These are phyloP conservation scores for Colletotrichum lentis DNA, from an alignment of 2,329 filamentous ascomycete genomes.

Conservation along the genomic window DNA sequence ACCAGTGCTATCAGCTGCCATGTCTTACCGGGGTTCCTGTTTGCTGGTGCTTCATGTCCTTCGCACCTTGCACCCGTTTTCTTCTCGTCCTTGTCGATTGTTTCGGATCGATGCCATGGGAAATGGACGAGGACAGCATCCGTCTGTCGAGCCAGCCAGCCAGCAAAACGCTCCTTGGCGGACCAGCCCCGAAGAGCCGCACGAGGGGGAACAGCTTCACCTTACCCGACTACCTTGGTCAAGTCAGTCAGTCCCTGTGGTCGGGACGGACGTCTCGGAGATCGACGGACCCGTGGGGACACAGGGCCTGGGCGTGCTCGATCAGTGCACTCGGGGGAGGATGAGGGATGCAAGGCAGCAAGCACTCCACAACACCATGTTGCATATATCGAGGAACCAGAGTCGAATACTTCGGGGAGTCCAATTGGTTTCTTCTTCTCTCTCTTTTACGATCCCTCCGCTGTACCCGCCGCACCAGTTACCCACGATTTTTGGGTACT, in stretches of 20 bases:
- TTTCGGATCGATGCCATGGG: background rate
- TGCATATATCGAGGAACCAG: background rate
- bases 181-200: background rate
- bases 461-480: too few species aligned
- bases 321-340: background rate
- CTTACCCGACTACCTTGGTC: background rate
- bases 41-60: background rate
- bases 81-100: background rate
- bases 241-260: background rate
- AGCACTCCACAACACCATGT: background rate
- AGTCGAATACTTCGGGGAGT: background rate
- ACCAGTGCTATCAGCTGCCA: background rate
- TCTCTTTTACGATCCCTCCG: background rate
- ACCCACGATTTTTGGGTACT: background rate
- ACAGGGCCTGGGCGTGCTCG: background rate
- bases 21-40: background rate
- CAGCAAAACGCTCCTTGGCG: background rate
- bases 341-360: background rate
- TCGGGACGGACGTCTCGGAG: background rate
- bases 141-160: background rate
- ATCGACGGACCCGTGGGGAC: conserved; percentile 2
- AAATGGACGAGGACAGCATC: background rate
- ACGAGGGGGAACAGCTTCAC: background rate
- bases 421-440: background rate
- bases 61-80: background rate